Evolutionary conservation across 2,329 filamentous ascomycete species (phyloP).

Genomic region (Aspergillus sp.): DNA sequence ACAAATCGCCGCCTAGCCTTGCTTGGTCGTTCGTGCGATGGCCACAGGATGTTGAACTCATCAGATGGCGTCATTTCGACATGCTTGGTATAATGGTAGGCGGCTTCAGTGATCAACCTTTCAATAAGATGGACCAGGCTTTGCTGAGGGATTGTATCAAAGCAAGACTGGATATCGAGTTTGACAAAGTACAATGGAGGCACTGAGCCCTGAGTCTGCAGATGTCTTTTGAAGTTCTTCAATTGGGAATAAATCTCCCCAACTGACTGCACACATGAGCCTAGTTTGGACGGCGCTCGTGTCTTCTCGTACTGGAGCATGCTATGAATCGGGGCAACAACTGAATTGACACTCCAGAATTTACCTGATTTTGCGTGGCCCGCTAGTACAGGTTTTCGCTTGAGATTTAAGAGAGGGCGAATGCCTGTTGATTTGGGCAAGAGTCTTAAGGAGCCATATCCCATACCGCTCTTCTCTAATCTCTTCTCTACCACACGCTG

Average conservation of each 20-base stretch:
- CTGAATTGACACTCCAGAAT: conserved; percentile 66
- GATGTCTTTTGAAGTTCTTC: conserved; percentile 62
- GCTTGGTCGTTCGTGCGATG: conserved; percentile 15
- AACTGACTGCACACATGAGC: conserved; percentile 77
- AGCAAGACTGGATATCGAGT: conserved; percentile 86
- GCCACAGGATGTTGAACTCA: conserved; percentile 26
- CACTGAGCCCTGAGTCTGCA: conserved; percentile 20
- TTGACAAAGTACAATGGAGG: conserved; percentile 82
- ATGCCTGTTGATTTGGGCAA: conserved; percentile 77
- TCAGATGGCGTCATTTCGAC: conserved; percentile 64
- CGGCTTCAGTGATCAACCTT: conserved; percentile 55
- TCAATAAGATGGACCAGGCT: conserved; percentile 69
- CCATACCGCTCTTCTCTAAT: conserved; percentile 65
- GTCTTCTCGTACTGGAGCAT: conserved; percentile 75
- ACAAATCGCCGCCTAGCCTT: conserved; percentile 52
- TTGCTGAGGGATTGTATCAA: conserved; percentile 89
- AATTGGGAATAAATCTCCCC: conserved; percentile 76
- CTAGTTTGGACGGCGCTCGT: conserved; percentile 63
- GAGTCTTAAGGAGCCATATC: conserved; percentile 76
- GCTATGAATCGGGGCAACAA: conserved; percentile 72
- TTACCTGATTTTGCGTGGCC: conserved; percentile 54
- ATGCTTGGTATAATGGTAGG: conserved; percentile 74
- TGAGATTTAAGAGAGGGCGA: conserved; percentile 84
- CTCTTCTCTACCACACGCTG: conserved; percentile 61
- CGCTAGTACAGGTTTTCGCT: conserved; percentile 59